Percentiles rank a stretch among this genome's conserved stretches.
These are phyloP conservation scores for Acacia melanoxylon DNA, from an alignment of 306 rosid genomes.

Conservation along the genomic window DNA sequence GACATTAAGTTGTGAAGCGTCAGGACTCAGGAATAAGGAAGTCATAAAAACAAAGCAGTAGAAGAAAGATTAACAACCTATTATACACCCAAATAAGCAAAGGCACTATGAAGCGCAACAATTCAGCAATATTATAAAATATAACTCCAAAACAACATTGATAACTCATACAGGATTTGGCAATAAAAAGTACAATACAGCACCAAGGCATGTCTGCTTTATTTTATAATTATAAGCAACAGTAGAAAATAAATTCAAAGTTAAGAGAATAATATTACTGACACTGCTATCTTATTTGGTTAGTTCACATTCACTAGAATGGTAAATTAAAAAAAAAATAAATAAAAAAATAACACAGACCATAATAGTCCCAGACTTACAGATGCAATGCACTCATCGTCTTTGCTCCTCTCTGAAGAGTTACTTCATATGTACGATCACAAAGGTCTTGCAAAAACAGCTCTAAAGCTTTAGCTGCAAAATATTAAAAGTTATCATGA, in stretches of 20 bases:
- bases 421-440: constrained; percentile 93
- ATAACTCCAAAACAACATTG: neutral
- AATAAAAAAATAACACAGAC: neutral
- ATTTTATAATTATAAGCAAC: neutral
- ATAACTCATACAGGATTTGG: neutral
- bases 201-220: neutral
- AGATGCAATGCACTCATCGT: constrained; percentile 95
- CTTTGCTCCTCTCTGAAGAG: constrained; percentile 98
- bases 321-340: neutral
- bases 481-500: constrained; percentile 33
- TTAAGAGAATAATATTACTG: neutral
- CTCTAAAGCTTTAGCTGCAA: constrained; percentile 95
- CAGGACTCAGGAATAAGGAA: neutral
- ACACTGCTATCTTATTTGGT: constrained; percentile 13
- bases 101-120: neutral
- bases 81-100: neutral
- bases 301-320: constrained; percentile 8
- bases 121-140: neutral
- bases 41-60: neutral
- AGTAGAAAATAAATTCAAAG: neutral
- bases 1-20: neutral
- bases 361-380: constrained; percentile 54
- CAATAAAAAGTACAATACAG: neutral
- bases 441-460: constrained; percentile 98
- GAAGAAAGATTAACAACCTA: neutral